phyloP scores from a whole-genome alignment of 2,329 filamentous ascomycete species.

The Aureobasidium sp. region DNA sequence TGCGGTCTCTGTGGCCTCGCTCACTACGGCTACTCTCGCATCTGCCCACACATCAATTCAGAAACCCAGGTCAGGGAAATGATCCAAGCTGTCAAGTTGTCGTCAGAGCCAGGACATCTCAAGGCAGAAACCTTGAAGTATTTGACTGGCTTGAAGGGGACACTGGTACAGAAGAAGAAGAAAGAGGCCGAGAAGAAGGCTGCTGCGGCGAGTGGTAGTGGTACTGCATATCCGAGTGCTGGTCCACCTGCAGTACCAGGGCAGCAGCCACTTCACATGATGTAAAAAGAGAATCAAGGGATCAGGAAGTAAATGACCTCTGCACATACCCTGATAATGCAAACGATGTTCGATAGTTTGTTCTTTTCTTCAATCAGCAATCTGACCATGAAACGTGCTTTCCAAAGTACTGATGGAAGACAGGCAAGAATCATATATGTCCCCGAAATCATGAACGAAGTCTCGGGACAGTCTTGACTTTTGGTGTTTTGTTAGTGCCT shows the following conservation, averaged over 20 bases:
- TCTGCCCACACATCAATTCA: constrained; percentile 56
- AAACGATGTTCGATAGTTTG: background rate
- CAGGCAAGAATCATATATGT: no score
- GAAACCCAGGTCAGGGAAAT: constrained; percentile 58
- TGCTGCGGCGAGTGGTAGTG: background rate
- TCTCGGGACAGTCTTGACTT: no score
- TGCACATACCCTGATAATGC: background rate
- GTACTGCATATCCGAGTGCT: background rate
- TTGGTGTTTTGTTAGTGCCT: no score
- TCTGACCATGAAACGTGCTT: background rate
- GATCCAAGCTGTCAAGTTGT: constrained; percentile 55
- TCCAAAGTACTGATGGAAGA: background rate
- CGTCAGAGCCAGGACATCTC: constrained; percentile 48
- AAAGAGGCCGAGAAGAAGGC: constrained; percentile 13
- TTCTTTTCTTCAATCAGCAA: background rate
- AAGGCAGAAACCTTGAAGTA: constrained; percentile 51
- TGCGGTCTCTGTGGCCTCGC: constrained; percentile 60
- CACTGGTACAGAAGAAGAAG: constrained; percentile 49
- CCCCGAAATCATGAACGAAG: no score
- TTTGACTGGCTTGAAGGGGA: constrained; percentile 49
- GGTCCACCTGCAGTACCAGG: background rate
- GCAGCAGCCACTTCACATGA: background rate
- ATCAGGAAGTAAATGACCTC: background rate
- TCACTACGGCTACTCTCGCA: constrained; percentile 50
- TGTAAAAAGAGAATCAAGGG: background rate